These are phyloP conservation scores for Chaetoceros tenuissimus DNA, from an alignment of 108 stramenopile genomes.

Conservation along the genomic window DNA sequence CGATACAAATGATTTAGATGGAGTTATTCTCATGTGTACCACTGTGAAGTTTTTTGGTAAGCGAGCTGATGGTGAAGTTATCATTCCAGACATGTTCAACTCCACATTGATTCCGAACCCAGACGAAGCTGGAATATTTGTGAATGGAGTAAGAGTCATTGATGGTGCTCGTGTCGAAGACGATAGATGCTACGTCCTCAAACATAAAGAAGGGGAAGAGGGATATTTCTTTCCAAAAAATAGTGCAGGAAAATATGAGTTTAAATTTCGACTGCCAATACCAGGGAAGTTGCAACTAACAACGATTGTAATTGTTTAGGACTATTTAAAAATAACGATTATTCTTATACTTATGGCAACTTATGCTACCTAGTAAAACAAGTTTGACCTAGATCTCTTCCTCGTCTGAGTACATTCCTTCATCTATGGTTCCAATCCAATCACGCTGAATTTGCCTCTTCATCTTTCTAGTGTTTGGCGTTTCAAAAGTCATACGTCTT, in stretches of 20 bases:
- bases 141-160: neutral
- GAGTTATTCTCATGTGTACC: slow-evolving; percentile 19
- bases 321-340: too few species aligned
- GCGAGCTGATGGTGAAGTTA: slow-evolving; percentile 10
- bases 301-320: neutral
- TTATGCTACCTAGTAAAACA: too few species aligned
- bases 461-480: neutral
- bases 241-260: neutral
- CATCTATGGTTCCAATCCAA: neutral
- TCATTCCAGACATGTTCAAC: neutral
- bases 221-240: neutral
- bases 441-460: neutral
- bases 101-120: neutral
- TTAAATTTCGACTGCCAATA: neutral
- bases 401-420: neutral
- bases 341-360: too few species aligned
- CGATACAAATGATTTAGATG: slow-evolving; percentile 10
- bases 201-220: neutral
- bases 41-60: slow-evolving; percentile 21
- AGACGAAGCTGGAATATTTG: neutral
- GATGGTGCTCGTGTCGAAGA: neutral
- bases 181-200: neutral
- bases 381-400: neutral
- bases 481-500: neutral
- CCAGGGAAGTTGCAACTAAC: neutral